Percentiles rank a stretch among this genome's conserved stretches.
Conservation (phyloP, 2,329 filamentous ascomycete genomes). For the Penicillium sp. region DNA sequence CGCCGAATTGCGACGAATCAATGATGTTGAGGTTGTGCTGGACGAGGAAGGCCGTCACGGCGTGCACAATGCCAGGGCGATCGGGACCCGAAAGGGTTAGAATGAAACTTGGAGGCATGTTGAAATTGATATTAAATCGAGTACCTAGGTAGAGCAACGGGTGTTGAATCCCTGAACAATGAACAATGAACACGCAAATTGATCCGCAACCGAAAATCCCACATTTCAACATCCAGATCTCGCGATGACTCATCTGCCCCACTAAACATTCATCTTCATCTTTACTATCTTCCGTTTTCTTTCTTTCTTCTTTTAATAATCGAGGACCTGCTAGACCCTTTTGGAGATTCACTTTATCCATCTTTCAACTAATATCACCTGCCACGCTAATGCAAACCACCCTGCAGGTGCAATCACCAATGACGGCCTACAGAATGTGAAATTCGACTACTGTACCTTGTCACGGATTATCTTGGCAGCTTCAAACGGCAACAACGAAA, state of each 20-base stretch:
- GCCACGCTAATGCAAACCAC: too few species aligned
- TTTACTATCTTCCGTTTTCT: too few species aligned
- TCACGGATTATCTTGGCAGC: too few species aligned
- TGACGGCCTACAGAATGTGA: too few species aligned
- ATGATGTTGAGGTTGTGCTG: slow-evolving; percentile 71
- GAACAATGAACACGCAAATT: not conserved
- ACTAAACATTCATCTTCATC: not conserved
- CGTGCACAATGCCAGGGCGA: slow-evolving; percentile 77
- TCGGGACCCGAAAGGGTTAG: slow-evolving; percentile 80
- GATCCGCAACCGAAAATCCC: not conserved
- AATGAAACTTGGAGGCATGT: slow-evolving; percentile 55
- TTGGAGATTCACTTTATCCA: too few species aligned
- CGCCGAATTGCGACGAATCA: slow-evolving; percentile 79
- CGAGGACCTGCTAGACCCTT: too few species aligned
- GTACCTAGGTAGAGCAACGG: not conserved
- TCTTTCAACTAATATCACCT: too few species aligned
- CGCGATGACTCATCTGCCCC: slow-evolving; percentile 10
- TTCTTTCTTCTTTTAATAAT: too few species aligned
- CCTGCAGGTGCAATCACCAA: too few species aligned
- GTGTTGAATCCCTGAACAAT: slow-evolving; percentile 25
- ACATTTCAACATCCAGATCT: slow-evolving; percentile 2
- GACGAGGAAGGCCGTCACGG: slow-evolving; percentile 72
- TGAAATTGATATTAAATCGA: slow-evolving; percentile 13
- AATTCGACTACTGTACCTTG: too few species aligned
- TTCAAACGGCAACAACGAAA: too few species aligned